Percentiles rank a stretch among this genome's conserved stretches.
Conservation (phyloP, 2,329 filamentous ascomycete species). For the Akanthomyces uredinophilus region DNA sequence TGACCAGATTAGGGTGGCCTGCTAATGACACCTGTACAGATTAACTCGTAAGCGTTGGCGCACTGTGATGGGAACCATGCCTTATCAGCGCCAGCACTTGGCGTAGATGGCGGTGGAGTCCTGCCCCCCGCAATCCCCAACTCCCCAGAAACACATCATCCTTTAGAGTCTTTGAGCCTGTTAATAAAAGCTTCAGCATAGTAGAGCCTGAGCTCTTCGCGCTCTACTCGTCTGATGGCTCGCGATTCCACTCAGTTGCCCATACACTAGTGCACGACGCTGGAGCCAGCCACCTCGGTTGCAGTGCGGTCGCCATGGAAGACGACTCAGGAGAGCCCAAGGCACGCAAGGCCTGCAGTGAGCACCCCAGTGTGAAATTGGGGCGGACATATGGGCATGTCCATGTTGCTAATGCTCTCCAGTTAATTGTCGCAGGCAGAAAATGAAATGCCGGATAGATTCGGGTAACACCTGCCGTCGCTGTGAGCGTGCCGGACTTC, state of each 20-base stretch:
- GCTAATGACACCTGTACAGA: not conserved
- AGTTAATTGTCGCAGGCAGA: slow-evolving; percentile 27
- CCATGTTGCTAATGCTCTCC: not conserved
- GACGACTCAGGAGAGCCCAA: slow-evolving; percentile 19
- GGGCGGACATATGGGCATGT: not conserved
- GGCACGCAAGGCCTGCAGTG: slow-evolving; percentile 28
- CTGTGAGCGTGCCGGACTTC: slow-evolving; percentile 29
- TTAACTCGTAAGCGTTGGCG: not conserved
- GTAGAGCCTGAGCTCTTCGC: not conserved
- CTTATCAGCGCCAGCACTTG: not conserved
- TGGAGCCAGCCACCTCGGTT: not conserved
- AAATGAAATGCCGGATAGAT: slow-evolving; percentile 36
- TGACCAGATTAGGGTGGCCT: not conserved
- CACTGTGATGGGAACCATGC: not conserved
- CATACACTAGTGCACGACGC: not conserved
- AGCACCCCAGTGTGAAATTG: slow-evolving; percentile 15
- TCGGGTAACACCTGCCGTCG: slow-evolving; percentile 29
- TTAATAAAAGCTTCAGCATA: not conserved
- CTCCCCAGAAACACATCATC: slow-evolving; percentile 11
- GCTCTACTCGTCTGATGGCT: not conserved
- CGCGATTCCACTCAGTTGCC: not conserved
- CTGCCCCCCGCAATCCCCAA: slow-evolving; percentile 7
- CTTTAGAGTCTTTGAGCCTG: not conserved
- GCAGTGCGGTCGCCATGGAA: slow-evolving; percentile 7
- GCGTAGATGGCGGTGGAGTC: slow-evolving; percentile 9